A percentile compares a stretch with the other conserved stretches of the same genome.
phyloP scores from a whole-genome alignment of 257 asterid species.

The Nicotiana tabacum region DNA sequence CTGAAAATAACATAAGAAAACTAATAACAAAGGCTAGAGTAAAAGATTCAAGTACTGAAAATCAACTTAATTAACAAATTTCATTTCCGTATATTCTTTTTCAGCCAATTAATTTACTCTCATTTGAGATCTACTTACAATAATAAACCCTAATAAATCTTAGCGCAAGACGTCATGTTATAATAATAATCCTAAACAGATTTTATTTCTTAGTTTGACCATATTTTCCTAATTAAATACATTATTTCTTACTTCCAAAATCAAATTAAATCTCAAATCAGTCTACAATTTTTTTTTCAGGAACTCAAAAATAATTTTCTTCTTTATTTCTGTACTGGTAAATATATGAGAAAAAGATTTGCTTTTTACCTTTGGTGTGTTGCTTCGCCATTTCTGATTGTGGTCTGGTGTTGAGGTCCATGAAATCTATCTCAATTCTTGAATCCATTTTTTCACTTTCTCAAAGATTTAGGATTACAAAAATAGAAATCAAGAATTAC shows the following conservation, averaged over 20 bases:
- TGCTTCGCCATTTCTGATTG: background rate
- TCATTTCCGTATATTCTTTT: background rate
- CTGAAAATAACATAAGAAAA: background rate
- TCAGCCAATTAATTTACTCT: background rate
- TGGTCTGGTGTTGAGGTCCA: background rate
- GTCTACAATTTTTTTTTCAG: too few relatives aligned
- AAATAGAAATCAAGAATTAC: background rate
- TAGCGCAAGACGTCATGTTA: background rate
- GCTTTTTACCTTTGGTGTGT: background rate
- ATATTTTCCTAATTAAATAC: too few relatives aligned
- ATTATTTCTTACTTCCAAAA: too few relatives aligned
- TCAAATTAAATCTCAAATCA: too few relatives aligned
- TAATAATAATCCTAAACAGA: background rate
- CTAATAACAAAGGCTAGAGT: background rate
- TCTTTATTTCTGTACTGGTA: background rate
- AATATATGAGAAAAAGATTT: background rate
- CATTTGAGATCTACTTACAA: background rate
- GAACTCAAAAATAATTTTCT: background rate
- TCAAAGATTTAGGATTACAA: background rate
- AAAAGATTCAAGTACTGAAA: background rate
- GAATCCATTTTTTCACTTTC: background rate
- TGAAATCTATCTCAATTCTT: slow-evolving; percentile 5
- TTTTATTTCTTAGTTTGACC: too few relatives aligned
- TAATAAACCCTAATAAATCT: background rate
- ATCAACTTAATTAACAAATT: background rate